Conservation (phyloP, 345 rosid species). For the Kandelia obovata region DNA sequence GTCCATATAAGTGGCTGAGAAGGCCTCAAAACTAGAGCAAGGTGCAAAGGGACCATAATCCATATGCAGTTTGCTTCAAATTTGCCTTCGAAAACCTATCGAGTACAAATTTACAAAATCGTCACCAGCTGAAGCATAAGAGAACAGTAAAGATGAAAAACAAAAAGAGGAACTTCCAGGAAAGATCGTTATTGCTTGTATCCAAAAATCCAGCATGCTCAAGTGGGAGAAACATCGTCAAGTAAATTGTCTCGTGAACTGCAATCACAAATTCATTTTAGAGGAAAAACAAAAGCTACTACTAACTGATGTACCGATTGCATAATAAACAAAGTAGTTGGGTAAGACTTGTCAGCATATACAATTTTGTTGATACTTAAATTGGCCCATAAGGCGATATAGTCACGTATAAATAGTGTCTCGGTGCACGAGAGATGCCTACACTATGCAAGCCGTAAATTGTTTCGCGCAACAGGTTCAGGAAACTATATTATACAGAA, state of each 20-base stretch:
- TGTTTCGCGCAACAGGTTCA: no score
- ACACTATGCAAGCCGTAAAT: no score
- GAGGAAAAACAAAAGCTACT: constrained; percentile 30
- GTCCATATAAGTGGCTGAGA: constrained; percentile 60
- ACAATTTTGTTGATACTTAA: not conserved
- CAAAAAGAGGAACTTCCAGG: constrained; percentile 66
- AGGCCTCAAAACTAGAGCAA: constrained; percentile 37
- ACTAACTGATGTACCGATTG: not conserved
- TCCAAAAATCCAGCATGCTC: constrained; percentile 52
- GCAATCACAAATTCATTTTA: constrained; percentile 61
- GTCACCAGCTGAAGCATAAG: constrained; percentile 48
- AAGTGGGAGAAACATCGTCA: constrained; percentile 68
- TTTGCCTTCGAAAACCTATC: constrained; percentile 30
- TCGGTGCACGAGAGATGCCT: no score
- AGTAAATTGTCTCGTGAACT: constrained; percentile 54
- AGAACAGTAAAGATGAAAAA: constrained; percentile 57
- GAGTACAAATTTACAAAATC: constrained; percentile 20
- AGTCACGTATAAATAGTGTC: not conserved
- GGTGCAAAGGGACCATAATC: constrained; percentile 49
- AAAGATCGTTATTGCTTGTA: constrained; percentile 40
- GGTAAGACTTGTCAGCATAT: not conserved
- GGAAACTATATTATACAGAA: no score
- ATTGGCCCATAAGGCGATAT: not conserved
- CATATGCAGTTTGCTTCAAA: constrained; percentile 43
- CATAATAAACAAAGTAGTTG: not conserved